Evolutionary conservation across 768 basidiomycete genomes (phyloP), one percentile per base, ranked within the genome.

Genomic region (Suillus subaureus): DNA sequence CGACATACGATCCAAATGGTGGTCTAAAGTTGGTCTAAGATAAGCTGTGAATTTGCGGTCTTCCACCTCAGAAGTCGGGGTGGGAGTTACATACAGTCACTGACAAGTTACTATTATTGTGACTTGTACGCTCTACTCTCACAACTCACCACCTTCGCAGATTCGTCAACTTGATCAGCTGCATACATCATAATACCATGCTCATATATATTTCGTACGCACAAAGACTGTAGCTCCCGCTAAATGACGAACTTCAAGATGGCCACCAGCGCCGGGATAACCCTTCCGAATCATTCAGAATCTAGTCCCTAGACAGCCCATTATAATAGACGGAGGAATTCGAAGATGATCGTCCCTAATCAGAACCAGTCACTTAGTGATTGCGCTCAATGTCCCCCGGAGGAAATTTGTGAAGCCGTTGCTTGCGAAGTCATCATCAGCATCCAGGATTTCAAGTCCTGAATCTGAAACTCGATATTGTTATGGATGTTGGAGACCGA

Each of bases 21-120:
- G 8, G 58, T 40, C 58, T 16, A 39, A 26, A 40, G 51, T 52
- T 52, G 51, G 16, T 52, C 26, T 28, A 28, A 52, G 39, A 40
- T 58, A 58, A 58, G 57, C 57, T 58, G 57, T 26, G 57, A 58
- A 58, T 15, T 23, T 55, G 23, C 23, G 16, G n/a, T 37, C 35
- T 37, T 8, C 15, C 13, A 6, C 6, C 16, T 57, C 23, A 39
- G 18, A 26, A 23, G 26, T 39, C 16, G 56, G n/a, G 37, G 37
- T 23, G 37, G 23, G 37, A 39, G 39, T 39, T 40, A 58, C 45
- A 47, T 47, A 55, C 21, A 15, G 21, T 52, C 7, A 15, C 16
- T 16, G 16, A 31, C 16, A 21, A 12, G 21, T 52, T 7, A 15
- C 16, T 16, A 33, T 8, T 33, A 12, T 26, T 49, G n/a, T 35